Evolutionary conservation across 2,329 filamentous ascomycete species (phyloP).

Genomic region (Neofusicoccum kwambonambiense): DNA sequence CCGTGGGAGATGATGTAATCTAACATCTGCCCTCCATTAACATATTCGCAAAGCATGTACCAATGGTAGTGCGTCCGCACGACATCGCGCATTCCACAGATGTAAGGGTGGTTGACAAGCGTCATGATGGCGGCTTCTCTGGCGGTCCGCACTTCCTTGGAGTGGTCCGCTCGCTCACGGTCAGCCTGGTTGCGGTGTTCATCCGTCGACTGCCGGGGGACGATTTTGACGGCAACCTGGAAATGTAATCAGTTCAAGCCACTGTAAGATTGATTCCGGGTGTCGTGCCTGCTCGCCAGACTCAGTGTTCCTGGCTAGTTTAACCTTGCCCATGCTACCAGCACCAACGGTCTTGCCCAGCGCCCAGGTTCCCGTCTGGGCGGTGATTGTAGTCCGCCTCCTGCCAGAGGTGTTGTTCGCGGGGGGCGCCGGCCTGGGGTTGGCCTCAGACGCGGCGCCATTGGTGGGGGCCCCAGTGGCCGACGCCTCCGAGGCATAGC

Average conservation of each 20-base stretch:
- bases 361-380: constrained; percentile 83
- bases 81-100: constrained; percentile 93
- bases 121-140: constrained; percentile 96
- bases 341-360: constrained; percentile 96
- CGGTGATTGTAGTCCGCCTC: constrained; percentile 78
- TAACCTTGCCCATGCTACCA: constrained; percentile 98
- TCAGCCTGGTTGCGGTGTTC: constrained; percentile 72
- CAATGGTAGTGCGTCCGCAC: constrained; percentile 96
- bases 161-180: constrained; percentile 88
- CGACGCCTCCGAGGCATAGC: constrained; percentile 47
- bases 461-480: constrained; percentile 37
- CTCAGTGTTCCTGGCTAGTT: constrained; percentile 86
- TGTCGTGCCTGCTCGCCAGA: constrained; percentile 81
- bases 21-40: constrained; percentile 98
- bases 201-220: constrained; percentile 84
- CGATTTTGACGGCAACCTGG: constrained; percentile 95
- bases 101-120: constrained; percentile 89
- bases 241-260: constrained; percentile 18
- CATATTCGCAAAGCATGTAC: constrained; percentile 99
- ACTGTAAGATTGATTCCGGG: background rate
- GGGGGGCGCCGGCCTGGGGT: background rate
- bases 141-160: constrained; percentile 92
- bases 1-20: constrained; percentile 99
- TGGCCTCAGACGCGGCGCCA: constrained; percentile 32
- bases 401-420: constrained; percentile 24